Conservation (phyloP, 2,329 filamentous ascomycete species). For the Aurifilum marmelostoma region DNA sequence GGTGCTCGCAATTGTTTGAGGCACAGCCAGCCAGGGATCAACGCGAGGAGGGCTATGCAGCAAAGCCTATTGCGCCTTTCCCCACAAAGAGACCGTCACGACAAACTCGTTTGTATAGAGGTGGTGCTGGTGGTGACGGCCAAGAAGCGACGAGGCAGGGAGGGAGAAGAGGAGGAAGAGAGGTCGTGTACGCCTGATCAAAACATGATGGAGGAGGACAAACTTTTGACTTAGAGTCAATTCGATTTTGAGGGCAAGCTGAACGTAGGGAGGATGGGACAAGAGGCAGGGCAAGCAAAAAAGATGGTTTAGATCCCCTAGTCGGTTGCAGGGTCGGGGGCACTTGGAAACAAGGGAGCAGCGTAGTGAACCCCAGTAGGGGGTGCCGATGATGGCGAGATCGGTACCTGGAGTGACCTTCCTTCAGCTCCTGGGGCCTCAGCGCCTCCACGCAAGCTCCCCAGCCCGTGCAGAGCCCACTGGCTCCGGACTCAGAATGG, state of each 20-base stretch:
- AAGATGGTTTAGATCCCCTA: not conserved
- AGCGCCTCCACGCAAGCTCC: not conserved
- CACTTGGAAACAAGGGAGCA: conserved; percentile 13
- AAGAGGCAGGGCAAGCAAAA: not conserved
- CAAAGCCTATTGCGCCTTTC: not conserved
- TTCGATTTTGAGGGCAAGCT: conserved; percentile 5
- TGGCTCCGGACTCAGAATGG: not conserved
- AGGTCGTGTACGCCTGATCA: not conserved
- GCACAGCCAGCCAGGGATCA: not conserved
- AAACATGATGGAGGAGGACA: conserved; percentile 2
- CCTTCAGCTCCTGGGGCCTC: not conserved
- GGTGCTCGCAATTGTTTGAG: conserved; percentile 13
- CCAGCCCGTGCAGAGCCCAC: not conserved
- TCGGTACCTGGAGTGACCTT: conserved; percentile 12
- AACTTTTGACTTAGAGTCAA: not conserved
- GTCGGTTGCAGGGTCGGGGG: not conserved
- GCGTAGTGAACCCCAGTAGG: not conserved
- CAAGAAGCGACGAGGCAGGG: not conserved
- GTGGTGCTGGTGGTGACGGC: not conserved
- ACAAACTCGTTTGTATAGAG: not conserved
- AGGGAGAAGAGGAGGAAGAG: not conserved
- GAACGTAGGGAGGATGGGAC: conserved; percentile 4
- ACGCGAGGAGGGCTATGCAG: not conserved
- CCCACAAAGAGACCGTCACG: not conserved
- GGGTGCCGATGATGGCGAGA: not conserved